phyloP scores from a whole-genome alignment of 352 stramenopile species.

The Aphanomyces euteiches region DNA sequence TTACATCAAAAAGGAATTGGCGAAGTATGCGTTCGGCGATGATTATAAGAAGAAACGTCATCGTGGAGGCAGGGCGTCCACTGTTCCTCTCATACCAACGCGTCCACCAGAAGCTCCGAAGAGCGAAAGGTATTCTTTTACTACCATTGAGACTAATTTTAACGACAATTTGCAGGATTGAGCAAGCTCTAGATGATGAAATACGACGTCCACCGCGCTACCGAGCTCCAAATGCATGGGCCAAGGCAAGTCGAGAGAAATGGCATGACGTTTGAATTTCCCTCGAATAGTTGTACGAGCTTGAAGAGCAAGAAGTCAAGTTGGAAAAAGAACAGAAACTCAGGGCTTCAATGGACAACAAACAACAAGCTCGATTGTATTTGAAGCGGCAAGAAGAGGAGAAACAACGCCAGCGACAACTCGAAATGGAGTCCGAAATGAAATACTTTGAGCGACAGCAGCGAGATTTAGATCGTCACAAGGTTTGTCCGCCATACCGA shows the following conservation, averaged over 20 bases:
- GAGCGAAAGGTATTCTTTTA: too few species aligned
- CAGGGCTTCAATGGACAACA: not conserved
- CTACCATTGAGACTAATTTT: not conserved
- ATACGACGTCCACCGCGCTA: conserved; percentile 19
- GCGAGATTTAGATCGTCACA: not conserved
- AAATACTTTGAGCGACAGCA: conserved; percentile 21
- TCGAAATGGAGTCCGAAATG: not conserved
- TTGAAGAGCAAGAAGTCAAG: conserved; percentile 23
- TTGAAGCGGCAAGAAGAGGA: conserved; percentile 10
- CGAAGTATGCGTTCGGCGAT: conserved; percentile 9
- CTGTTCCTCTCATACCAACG: too few species aligned
- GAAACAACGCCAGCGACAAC: not conserved
- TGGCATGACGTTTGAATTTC: not conserved
- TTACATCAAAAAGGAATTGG: conserved; percentile 11
- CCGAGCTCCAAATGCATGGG: conserved; percentile 22
- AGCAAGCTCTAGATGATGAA: not conserved
- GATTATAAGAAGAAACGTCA: not conserved
- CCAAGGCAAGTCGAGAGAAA: conserved; percentile 8
- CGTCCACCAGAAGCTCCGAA: too few species aligned
- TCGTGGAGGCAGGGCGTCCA: not conserved
- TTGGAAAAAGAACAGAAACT: not conserved
- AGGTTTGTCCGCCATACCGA: not conserved
- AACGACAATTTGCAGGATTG: too few species aligned
- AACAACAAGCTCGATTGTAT: not conserved
- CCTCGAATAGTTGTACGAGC: conserved; percentile 23